Evolutionary conservation across 768 basidiomycete species (phyloP).

Genomic region (Lactifluus rugatus): DNA sequence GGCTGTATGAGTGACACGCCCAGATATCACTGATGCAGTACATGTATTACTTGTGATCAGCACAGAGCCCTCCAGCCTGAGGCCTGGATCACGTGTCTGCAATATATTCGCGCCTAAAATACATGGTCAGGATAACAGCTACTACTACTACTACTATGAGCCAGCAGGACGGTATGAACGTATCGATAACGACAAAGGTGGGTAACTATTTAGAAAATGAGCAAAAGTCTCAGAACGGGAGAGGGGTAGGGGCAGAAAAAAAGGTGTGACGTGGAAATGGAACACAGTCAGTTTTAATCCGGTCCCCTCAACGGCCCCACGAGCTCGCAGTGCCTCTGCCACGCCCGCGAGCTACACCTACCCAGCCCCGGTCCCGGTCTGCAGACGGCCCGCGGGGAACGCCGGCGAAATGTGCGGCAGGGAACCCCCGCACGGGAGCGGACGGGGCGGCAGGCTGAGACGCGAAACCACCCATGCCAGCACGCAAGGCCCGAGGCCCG

Average conservation of each 20-base stretch:
- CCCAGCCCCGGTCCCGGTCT: slow-evolving; percentile 18
- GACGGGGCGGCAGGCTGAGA: background rate
- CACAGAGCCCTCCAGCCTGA: too few species aligned
- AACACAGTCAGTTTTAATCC: too few species aligned
- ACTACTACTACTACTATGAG: slow-evolving; percentile 8
- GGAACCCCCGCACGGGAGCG: background rate
- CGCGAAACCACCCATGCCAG: slow-evolving; percentile 6
- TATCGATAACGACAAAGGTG: background rate
- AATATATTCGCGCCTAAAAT: slow-evolving; percentile 1
- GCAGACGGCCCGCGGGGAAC: slow-evolving; percentile 19
- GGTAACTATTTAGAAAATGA: background rate
- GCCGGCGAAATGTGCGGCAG: slow-evolving; percentile 7
- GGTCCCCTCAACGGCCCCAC: slow-evolving; percentile 14
- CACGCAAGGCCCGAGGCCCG: slow-evolving; percentile 18
- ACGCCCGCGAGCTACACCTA: slow-evolving; percentile 3
- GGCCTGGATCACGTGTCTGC: background rate
- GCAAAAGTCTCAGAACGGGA: background rate
- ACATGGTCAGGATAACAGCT: slow-evolving; percentile 1
- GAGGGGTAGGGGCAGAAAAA: background rate
- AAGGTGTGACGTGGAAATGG: background rate
- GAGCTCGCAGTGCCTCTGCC: slow-evolving; percentile 14
- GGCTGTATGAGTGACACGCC: too few species aligned
- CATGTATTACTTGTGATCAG: too few species aligned
- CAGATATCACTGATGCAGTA: too few species aligned
- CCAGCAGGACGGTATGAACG: background rate